phyloP scores from a whole-genome alignment of 2,329 filamentous ascomycete genomes.

The Penicillium sp. region DNA sequence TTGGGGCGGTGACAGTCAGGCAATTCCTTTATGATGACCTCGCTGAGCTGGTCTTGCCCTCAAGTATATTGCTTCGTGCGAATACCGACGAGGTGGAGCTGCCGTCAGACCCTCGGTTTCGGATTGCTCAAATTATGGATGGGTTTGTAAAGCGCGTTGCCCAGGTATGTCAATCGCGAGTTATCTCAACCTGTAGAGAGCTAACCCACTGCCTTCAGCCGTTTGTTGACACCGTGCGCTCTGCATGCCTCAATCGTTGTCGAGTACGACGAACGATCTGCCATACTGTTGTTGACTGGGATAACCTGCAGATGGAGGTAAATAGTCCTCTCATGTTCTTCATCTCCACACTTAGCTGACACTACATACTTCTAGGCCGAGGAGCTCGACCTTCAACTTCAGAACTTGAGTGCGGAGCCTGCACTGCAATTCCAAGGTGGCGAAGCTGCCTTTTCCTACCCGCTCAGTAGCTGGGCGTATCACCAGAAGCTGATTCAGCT shows the following conservation, averaged over 20 bases:
- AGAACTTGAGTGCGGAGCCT: constrained; percentile 62
- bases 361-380: constrained; percentile 52
- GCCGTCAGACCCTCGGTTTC: constrained; percentile 71
- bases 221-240: constrained; percentile 81
- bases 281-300: constrained; percentile 81
- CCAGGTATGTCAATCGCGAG: constrained; percentile 40
- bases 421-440: constrained; percentile 56
- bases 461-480: constrained; percentile 85
- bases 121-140: constrained; percentile 74
- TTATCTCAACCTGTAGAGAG: not conserved
- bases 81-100: constrained; percentile 75
- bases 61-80: constrained; percentile 69
- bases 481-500: constrained; percentile 87
- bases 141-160: constrained; percentile 59
- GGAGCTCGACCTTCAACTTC: constrained; percentile 70
- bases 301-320: constrained; percentile 77
- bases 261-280: constrained; percentile 86
- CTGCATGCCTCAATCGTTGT: constrained; percentile 86
- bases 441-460: constrained; percentile 66
- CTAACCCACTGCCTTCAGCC: constrained; percentile 50
- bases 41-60: constrained; percentile 72
- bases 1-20: constrained; percentile 69
- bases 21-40: constrained; percentile 81
- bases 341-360: constrained; percentile 8
- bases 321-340: constrained; percentile 3